A percentile compares a stretch with the other conserved stretches of the same genome.
Conservation (phyloP, 371 early-diverging fungal genomes). For the Mortierella sp. region DNA sequence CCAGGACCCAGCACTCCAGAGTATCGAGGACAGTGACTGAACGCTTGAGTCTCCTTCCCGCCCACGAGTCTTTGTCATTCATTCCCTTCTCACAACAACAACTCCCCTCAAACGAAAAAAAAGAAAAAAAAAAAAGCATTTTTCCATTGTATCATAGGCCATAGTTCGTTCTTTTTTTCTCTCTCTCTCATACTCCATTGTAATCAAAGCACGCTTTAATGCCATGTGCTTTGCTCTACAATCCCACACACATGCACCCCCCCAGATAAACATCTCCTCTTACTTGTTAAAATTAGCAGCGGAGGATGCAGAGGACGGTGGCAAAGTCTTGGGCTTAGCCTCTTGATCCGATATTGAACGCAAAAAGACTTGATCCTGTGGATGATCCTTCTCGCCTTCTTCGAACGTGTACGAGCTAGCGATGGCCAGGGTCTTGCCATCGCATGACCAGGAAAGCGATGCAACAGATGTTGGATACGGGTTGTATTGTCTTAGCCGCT, state of each 20-base stretch:
- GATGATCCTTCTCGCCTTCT: slow-evolving; percentile 92
- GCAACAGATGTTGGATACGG: slow-evolving; percentile 88
- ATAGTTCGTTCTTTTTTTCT: too few relatives aligned
- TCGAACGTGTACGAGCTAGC: slow-evolving; percentile 95
- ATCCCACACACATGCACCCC: too few relatives aligned
- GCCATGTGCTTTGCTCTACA: too few relatives aligned
- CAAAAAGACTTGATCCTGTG: slow-evolving; percentile 84
- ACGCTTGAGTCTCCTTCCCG: too few relatives aligned
- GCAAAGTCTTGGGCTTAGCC: slow-evolving; percentile 65
- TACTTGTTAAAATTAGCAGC: slow-evolving; percentile 15
- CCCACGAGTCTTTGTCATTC: too few relatives aligned
- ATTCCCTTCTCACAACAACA: too few relatives aligned
- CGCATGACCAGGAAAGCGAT: slow-evolving; percentile 81
- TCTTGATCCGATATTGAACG: slow-evolving; percentile 77
- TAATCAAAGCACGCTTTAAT: too few relatives aligned
- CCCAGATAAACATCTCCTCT: too few relatives aligned
- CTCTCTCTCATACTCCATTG: too few relatives aligned
- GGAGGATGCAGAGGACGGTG: slow-evolving; percentile 38
- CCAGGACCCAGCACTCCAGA: slow-evolving; percentile 44
- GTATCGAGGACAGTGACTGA: slow-evolving; percentile 45
- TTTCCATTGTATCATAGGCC: too few relatives aligned
- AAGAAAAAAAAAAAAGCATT: too few relatives aligned
- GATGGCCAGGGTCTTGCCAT: slow-evolving; percentile 85
- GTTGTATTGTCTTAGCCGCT: slow-evolving; percentile 83
- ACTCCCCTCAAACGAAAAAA: too few relatives aligned